phyloP scores from a whole-genome alignment of 163 green algal genomes.

The Chlorella variabilis region DNA sequence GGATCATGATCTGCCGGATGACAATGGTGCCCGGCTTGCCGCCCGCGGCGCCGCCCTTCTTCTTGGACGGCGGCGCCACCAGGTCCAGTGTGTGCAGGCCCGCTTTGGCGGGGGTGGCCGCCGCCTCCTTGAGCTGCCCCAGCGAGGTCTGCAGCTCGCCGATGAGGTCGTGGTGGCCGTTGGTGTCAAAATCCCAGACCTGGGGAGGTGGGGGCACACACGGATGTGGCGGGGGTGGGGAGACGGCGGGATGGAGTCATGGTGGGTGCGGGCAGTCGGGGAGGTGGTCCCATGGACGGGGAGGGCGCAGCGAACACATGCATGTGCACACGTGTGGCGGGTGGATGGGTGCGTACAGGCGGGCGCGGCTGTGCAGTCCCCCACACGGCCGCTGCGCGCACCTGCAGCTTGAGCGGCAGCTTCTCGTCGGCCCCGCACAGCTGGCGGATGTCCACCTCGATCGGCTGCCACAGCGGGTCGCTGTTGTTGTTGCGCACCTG shows the following conservation, averaged over 20 bases:
- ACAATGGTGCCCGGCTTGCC: neutral
- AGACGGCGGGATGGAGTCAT: neutral
- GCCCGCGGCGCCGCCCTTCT: neutral
- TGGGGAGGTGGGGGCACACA: neutral
- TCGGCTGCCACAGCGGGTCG: slow-evolving; percentile 28
- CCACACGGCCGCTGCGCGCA: neutral
- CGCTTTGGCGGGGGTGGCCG: neutral
- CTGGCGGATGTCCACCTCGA: slow-evolving; percentile 40
- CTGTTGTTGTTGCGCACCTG: slow-evolving; percentile 32
- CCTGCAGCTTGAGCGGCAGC: slow-evolving; percentile 31
- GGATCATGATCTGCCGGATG: slow-evolving; percentile 7
- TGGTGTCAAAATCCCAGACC: slow-evolving; percentile 26
- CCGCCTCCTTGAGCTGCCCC: neutral
- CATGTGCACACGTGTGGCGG: too few species aligned
- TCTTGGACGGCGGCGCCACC: neutral
- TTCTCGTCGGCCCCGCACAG: slow-evolving; percentile 32
- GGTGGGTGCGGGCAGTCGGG: neutral
- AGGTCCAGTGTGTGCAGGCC: neutral
- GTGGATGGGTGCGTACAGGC: too few species aligned
- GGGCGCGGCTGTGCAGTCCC: neutral
- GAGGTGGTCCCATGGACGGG: too few species aligned
- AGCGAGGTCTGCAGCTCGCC: slow-evolving; percentile 9
- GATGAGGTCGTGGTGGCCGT: slow-evolving; percentile 10
- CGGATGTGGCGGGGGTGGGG: too few species aligned
- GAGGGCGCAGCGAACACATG: too few species aligned